These are phyloP conservation scores for Periglandula ipomoeae DNA, from an alignment of 2,329 filamentous ascomycete species.

Conservation along the genomic window DNA sequence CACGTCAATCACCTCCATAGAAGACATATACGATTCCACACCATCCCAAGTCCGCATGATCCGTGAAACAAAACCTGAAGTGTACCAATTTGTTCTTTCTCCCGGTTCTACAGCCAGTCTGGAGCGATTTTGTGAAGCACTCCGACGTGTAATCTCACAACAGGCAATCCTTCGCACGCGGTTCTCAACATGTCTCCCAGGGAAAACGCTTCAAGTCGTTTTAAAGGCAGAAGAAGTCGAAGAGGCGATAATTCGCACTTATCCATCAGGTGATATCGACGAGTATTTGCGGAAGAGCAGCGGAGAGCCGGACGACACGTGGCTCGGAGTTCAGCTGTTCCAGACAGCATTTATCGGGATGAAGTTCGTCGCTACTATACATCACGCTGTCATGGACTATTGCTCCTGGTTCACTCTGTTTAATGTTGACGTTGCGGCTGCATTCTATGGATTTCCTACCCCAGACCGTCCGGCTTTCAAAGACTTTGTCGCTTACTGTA, in stretches of 20 bases:
- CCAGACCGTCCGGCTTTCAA: conserved; percentile 4
- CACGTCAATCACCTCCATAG: background rate
- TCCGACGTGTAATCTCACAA: background rate
- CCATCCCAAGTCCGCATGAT: background rate
- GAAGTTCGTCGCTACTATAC: background rate
- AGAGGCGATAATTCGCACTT: background rate
- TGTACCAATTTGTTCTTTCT: background rate
- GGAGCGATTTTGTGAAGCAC: background rate
- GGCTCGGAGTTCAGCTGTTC: conserved; percentile 2
- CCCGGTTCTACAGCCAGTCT: background rate
- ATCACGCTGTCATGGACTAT: conserved; percentile 6
- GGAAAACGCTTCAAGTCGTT: background rate
- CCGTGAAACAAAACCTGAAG: background rate
- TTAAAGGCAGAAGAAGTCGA: background rate
- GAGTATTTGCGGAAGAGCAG: background rate
- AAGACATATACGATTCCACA: conserved; percentile 3
- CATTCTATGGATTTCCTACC: background rate
- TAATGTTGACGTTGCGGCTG: background rate
- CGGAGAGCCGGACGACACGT: background rate
- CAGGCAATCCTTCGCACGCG: conserved; percentile 2
- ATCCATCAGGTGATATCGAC: background rate
- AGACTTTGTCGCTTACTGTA: conserved; percentile 2
- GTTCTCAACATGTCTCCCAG: background rate
- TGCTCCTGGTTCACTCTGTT: conserved; percentile 2
- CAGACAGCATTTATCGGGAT: background rate